A percentile compares a stretch with the other conserved stretches of the same genome.
Evolutionary conservation across 768 basidiomycete genomes (phyloP).

Genomic region (Phanerodontia chrysosporium): DNA sequence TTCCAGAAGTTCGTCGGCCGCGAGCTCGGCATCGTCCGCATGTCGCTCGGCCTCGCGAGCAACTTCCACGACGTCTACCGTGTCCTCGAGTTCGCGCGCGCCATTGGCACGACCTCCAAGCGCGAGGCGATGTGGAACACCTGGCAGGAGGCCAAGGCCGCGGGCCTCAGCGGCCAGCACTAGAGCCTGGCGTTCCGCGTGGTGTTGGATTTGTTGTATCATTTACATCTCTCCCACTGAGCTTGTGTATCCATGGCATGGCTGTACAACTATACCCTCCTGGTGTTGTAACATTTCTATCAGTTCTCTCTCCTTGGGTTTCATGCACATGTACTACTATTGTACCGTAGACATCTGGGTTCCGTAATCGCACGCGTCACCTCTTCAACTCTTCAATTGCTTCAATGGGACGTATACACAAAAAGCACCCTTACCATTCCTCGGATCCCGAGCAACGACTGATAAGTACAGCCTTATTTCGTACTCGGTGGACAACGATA

Average conservation of each 20-base stretch:
- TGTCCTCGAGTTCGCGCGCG: conserved; percentile 27
- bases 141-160: conserved; percentile 12
- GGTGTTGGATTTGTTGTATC: not conserved
- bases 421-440: too few relatives aligned
- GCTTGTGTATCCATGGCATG: too few relatives aligned
- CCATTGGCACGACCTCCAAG: conserved; percentile 11
- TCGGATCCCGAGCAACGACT: too few relatives aligned
- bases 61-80: conserved; percentile 66
- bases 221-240: too few relatives aligned
- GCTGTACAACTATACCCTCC: too few relatives aligned
- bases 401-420: not conserved
- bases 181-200: not conserved
- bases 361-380: not conserved
- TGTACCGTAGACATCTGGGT: not conserved
- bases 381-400: not conserved
- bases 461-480: too few relatives aligned
- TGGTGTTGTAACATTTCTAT: not conserved
- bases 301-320: not conserved
- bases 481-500: too few relatives aligned
- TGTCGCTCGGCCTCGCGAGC: conserved; percentile 77
- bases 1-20: conserved; percentile 58
- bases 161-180: not conserved
- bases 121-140: conserved; percentile 23
- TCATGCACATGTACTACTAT: too few relatives aligned
- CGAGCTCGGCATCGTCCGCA: conserved; percentile 70